phyloP scores from a whole-genome alignment of 1,139 yeast genomes.

The Lodderomyces parapsilosis region DNA sequence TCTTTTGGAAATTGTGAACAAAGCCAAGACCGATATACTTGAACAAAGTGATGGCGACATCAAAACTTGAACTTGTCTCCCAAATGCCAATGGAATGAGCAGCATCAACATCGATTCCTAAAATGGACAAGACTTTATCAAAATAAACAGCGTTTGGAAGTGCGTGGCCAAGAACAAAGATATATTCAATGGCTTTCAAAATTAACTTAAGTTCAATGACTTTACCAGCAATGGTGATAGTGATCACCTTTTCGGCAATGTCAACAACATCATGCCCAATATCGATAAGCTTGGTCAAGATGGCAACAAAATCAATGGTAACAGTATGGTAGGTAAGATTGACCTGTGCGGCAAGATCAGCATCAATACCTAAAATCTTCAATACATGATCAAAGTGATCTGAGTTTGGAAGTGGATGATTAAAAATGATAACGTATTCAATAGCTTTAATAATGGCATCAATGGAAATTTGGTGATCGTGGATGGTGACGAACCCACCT shows the following conservation, averaged over 20 bases:
- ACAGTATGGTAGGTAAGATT: neutral
- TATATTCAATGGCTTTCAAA: neutral
- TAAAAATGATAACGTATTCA: constrained; percentile 2
- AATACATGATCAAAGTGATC: neutral
- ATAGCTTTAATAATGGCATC: constrained; percentile 2
- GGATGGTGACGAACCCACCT: constrained; percentile 3
- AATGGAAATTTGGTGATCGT: neutral
- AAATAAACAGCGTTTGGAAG: neutral
- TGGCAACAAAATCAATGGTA: neutral
- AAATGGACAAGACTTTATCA: neutral
- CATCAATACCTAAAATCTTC: constrained; percentile 1
- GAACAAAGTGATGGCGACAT: neutral
- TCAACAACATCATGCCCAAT: neutral
- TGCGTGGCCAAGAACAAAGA: neutral
- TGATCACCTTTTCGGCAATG: constrained; percentile 3
- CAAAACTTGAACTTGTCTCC: neutral
- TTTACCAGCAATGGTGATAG: constrained; percentile 8
- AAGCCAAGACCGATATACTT: neutral
- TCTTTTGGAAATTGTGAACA: neutral
- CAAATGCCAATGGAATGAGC: neutral
- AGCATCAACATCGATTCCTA: neutral
- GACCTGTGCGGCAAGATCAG: neutral
- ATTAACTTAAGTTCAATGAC: constrained; percentile 6
- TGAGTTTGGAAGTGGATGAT: constrained; percentile 1
- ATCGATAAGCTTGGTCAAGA: neutral